Percentiles rank a stretch among this genome's conserved stretches.
These are phyloP conservation scores for Porcisia hertigi DNA, from an alignment of 208 protist species.

Conservation along the genomic window DNA sequence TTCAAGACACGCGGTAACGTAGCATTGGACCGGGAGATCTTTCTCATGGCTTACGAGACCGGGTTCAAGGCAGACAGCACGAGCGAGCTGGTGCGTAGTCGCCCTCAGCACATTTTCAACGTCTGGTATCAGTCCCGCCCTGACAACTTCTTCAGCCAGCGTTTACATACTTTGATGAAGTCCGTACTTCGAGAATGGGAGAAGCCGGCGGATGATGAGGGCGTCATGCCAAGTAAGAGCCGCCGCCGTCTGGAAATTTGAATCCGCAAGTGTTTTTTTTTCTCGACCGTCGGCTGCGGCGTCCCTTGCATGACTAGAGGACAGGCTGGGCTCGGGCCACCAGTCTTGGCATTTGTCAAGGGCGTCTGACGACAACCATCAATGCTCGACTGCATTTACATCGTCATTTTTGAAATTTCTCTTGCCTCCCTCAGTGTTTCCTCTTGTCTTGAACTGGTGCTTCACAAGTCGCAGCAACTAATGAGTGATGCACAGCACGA, in stretches of 20 bases:
- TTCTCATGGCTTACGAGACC: conserved; percentile 72
- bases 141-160: conserved; percentile 57
- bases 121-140: conserved; percentile 78
- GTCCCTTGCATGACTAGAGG: background rate
- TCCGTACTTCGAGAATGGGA: conserved; percentile 81
- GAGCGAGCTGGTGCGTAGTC: conserved; percentile 41
- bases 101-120: conserved; percentile 82
- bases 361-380: background rate
- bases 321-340: background rate
- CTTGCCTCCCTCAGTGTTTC: background rate
- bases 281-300: background rate
- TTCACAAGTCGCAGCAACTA: background rate
- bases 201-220: conserved; percentile 37
- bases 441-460: background rate
- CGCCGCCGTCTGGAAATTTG: conserved; percentile 31
- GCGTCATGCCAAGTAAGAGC: conserved; percentile 18
- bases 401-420: background rate
- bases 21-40: conserved; percentile 69
- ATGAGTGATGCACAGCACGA: background rate
- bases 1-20: conserved; percentile 44
- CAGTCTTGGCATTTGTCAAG: background rate
- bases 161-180: conserved; percentile 58
- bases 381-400: background rate
- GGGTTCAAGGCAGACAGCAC: conserved; percentile 54
- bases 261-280: background rate